Conservation (phyloP, 2,329 filamentous ascomycete genomes). For the Penicillium sp. region DNA sequence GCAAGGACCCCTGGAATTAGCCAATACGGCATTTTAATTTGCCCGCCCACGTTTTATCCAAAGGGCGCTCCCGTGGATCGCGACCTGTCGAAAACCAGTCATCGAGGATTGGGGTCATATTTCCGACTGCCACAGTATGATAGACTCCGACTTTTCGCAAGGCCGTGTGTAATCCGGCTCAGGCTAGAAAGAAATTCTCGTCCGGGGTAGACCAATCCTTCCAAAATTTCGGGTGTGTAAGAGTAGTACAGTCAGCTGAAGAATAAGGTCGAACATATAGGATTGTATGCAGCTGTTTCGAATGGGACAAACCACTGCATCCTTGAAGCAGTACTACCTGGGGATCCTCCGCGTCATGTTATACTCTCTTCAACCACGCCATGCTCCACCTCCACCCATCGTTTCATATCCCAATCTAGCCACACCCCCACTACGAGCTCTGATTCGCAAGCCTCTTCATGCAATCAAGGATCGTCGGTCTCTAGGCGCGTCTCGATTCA, state of each 20-base stretch:
- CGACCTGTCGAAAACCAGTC: constrained; percentile 12
- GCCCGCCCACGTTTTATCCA: constrained; percentile 8
- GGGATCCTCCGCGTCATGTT: constrained; percentile 9
- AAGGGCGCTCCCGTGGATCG: constrained; percentile 19
- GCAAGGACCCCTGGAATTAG: constrained; percentile 1
- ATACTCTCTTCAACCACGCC: constrained; percentile 9
- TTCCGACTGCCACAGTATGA: not conserved
- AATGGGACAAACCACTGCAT: not conserved
- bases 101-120: not conserved
- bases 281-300: not conserved
- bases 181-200: not conserved
- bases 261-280: not conserved
- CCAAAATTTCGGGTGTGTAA: not conserved
- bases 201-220: no score
- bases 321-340: not conserved
- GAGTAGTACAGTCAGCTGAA: not conserved
- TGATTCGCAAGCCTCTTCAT: constrained; percentile 13
- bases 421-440: not conserved
- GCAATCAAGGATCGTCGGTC: constrained; percentile 11
- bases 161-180: not conserved
- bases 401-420: constrained; percentile 11
- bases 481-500: constrained; percentile 9
- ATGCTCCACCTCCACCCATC: constrained; percentile 15
- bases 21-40: constrained; percentile 13
- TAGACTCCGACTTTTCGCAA: not conserved